These are phyloP conservation scores for Xylaria sp. DNA, from an alignment of 2,329 filamentous ascomycete genomes.

Conservation along the genomic window DNA sequence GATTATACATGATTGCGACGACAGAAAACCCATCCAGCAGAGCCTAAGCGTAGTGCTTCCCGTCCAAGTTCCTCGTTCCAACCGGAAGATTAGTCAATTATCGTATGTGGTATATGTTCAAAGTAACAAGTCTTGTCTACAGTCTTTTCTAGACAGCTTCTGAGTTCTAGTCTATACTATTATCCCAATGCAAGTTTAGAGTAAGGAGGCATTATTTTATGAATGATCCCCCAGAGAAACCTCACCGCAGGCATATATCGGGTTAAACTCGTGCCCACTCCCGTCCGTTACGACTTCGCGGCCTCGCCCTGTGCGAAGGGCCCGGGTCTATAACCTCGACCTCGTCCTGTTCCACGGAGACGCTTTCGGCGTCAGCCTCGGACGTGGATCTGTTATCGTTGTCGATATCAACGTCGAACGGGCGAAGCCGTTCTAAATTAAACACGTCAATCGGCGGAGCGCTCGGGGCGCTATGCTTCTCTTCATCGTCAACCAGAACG, in stretches of 20 bases:
- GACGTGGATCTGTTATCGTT: conserved; percentile 16
- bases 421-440: conserved; percentile 23
- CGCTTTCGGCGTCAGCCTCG: background rate
- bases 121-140: too few species aligned
- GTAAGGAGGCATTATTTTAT: background rate
- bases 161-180: background rate
- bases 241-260: background rate
- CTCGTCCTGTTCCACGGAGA: conserved; percentile 10
- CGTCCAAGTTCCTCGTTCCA: too few species aligned
- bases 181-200: background rate
- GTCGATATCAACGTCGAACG: conserved; percentile 27
- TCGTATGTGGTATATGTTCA: too few species aligned
- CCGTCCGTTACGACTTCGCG: background rate
- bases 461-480: conserved; percentile 25
- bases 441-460: conserved; percentile 32
- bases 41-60: too few species aligned
- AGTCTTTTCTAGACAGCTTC: background rate
- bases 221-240: background rate
- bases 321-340: conserved; percentile 12
- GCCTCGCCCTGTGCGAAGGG: background rate
- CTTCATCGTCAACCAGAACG: conserved; percentile 75
- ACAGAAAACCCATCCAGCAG: too few species aligned
- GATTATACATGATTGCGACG: too few species aligned
- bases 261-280: background rate
- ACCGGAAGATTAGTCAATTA: too few species aligned